These are phyloP conservation scores for Wickerhamomyces bovis DNA, from an alignment of 805 yeast genomes.

Conservation along the genomic window DNA sequence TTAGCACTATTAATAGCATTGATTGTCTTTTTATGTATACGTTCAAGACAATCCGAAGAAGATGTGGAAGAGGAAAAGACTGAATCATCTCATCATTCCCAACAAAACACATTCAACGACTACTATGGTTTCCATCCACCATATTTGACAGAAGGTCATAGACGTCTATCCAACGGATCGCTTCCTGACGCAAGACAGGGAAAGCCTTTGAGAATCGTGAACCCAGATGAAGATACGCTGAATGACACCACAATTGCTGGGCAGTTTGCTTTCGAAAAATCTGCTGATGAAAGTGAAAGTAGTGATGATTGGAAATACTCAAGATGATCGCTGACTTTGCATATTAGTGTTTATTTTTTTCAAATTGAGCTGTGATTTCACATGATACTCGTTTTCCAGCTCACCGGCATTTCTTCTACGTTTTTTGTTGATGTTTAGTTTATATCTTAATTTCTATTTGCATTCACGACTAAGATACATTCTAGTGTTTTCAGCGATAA, in stretches of 20 bases:
- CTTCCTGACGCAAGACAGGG: constrained; percentile 43
- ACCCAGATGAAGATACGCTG: constrained; percentile 29
- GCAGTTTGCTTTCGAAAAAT: neutral
- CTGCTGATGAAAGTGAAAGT: neutral
- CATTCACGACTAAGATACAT: neutral
- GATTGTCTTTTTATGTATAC: constrained; percentile 9
- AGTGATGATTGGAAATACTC: neutral
- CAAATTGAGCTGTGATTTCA: no score
- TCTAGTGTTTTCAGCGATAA: no score
- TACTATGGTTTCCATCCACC: constrained; percentile 1
- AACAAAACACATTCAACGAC: constrained; percentile 3
- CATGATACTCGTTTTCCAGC: no score
- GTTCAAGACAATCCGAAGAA: constrained; percentile 5
- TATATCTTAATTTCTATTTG: neutral
- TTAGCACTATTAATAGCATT: constrained; percentile 20
- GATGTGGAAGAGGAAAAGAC: constrained; percentile 17
- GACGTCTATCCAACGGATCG: constrained; percentile 49
- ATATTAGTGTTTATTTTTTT: no score
- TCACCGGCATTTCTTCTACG: no score
- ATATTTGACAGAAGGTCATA: constrained; percentile 29
- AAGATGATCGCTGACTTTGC: neutral
- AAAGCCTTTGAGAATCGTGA: constrained; percentile 47
- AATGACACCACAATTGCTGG: constrained; percentile 2
- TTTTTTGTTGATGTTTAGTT: no score
- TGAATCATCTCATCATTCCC: constrained; percentile 3